phyloP scores from a whole-genome alignment of 202 grass and related monocot species.

The Panicum virgatum region DNA sequence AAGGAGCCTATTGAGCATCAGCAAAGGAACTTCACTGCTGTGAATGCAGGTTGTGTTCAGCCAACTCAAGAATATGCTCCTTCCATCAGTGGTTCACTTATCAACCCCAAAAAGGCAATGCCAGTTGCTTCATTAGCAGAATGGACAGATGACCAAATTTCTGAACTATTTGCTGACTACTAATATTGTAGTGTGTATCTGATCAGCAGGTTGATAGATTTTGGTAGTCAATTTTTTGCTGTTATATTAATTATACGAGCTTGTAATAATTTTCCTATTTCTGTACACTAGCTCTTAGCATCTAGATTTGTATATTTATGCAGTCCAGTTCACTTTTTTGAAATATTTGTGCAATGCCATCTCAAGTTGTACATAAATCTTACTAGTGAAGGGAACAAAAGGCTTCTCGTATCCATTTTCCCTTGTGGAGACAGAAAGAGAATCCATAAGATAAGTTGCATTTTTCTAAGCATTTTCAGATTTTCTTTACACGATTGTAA shows the following conservation, averaged over 20 bases:
- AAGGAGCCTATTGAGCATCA: background rate
- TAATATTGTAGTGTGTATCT: constrained; percentile 20
- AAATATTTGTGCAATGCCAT: background rate
- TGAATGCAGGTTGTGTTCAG: background rate
- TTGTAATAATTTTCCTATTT: no score
- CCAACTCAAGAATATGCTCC: constrained; percentile 20
- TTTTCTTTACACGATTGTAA: background rate
- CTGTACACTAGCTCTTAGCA: background rate
- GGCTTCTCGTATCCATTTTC: background rate
- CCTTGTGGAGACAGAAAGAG: background rate
- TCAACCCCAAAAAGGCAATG: constrained; percentile 6
- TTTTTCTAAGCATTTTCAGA: background rate
- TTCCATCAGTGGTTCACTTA: background rate
- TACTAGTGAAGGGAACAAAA: background rate
- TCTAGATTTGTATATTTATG: constrained; percentile 3
- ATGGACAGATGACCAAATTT: constrained; percentile 70
- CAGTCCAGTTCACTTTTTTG: background rate
- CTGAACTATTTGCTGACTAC: constrained; percentile 56
- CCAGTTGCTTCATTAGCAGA: constrained; percentile 23
- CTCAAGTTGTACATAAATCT: background rate
- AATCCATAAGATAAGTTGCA: background rate
- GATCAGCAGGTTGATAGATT: background rate
- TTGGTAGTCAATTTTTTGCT: background rate
- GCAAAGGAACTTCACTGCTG: background rate
- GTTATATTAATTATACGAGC: background rate